A percentile compares a stretch with the other conserved stretches of the same genome.
These are phyloP conservation scores for Erythrophleum ivorense DNA, from an alignment of 331 rosid genomes.

Conservation along the genomic window DNA sequence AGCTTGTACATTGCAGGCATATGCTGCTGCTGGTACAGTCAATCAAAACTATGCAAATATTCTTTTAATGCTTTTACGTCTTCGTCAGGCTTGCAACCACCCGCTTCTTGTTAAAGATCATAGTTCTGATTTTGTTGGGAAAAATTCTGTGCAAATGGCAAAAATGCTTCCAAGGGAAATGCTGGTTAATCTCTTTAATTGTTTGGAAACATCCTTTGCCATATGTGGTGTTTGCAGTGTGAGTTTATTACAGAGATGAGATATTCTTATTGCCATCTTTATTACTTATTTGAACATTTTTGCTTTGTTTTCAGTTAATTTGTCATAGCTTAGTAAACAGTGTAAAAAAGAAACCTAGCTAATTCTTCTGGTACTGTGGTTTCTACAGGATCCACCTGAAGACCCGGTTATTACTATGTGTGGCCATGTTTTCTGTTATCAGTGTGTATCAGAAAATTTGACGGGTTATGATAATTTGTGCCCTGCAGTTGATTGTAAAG, in stretches of 20 bases:
- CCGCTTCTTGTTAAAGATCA: slow-evolving; percentile 88
- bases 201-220: slow-evolving; percentile 72
- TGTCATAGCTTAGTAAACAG: slow-evolving; percentile 26
- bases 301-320: slow-evolving; percentile 31
- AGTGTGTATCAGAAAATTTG: slow-evolving; percentile 84
- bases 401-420: slow-evolving; percentile 88
- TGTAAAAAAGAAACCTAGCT: slow-evolving; percentile 36
- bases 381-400: slow-evolving; percentile 90
- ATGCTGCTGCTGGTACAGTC: slow-evolving; percentile 99
- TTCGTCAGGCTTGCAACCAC: slow-evolving; percentile 99
- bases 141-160: slow-evolving; percentile 78
- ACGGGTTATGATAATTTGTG: slow-evolving; percentile 81
- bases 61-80: slow-evolving; percentile 95
- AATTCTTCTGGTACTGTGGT: slow-evolving; percentile 39
- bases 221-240: slow-evolving; percentile 79
- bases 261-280: slow-evolving; percentile 27
- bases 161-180: slow-evolving; percentile 71
- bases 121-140: slow-evolving; percentile 72
- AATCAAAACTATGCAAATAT: slow-evolving; percentile 98
- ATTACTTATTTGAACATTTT: background rate
- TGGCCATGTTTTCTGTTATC: slow-evolving; percentile 94
- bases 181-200: slow-evolving; percentile 64
- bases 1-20: slow-evolving; percentile 68
- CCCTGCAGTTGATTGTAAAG: slow-evolving; percentile 77
- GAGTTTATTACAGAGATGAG: slow-evolving; percentile 52